Evolutionary conservation across 192 early-diverging fungal species (phyloP), one percentile per base, ranked within the genome.

Genomic region (Chytriomyces sp.): DNA sequence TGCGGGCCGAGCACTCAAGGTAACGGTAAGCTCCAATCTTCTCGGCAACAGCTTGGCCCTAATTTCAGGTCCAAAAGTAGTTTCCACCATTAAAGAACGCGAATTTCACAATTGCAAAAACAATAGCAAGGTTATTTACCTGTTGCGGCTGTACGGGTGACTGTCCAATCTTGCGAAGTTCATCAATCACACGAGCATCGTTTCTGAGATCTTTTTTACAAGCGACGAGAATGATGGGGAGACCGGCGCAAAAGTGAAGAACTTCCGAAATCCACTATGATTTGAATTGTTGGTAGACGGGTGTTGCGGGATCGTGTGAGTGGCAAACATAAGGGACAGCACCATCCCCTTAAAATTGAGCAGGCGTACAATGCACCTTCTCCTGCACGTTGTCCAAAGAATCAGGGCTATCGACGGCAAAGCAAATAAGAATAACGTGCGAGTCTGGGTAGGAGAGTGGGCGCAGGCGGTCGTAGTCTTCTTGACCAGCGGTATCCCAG

Each of bases 401-500:
- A 67, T 88, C 85, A n/a, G 83, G 85, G 17, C 86, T 81, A 72
- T 93, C 93, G 55, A 98, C 88, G 59, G 93, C 88, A 75, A 96
- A 98, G 81, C 93, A 94, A 72, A 98, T 93, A 64, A 98, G 82
- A 64, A 98, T 91, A 52, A 95, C 93, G 80, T 96, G 88, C 22
- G 93, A 91, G 77, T 93, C 94, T 8, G 94, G 91, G 76, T 98
- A 98, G 26, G 92, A 94, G 64, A 97, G 83, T 22, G 92, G 90
- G 41, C 95, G 90, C 73, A 98, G 82, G 66, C 94, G 92, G 83
- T 98, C 94, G 75, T 96, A 96, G 78, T 98, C 96, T 82, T 98
- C 95, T 72, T 96, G 94, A 34, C 89, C 95, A 59, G 96, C 95
- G 69, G 96, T 98, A 90, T 99, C 96, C 94, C 95, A 99, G 25